phyloP scores from a whole-genome alignment of 2,329 filamentous ascomycete species.

The Pestalotiopsis sp. region DNA sequence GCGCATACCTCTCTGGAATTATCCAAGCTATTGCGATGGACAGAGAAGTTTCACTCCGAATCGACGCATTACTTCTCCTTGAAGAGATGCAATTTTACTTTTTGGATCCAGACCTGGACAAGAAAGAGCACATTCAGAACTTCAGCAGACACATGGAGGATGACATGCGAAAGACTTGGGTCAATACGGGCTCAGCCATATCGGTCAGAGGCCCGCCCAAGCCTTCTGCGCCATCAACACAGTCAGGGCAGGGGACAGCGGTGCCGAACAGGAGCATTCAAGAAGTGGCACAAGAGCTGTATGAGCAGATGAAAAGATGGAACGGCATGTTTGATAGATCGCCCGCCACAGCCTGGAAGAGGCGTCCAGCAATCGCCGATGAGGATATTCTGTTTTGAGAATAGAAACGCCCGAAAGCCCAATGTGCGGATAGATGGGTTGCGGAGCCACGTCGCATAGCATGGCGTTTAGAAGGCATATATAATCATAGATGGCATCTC shows the following conservation, averaged over 20 bases:
- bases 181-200: slow-evolving; percentile 31
- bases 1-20: slow-evolving; percentile 19
- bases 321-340: slow-evolving; percentile 14
- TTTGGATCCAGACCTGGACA: slow-evolving; percentile 12
- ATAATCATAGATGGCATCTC: not conserved
- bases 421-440: not conserved
- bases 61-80: slow-evolving; percentile 23
- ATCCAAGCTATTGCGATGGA: slow-evolving; percentile 10
- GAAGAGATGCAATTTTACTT: slow-evolving; percentile 15
- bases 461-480: not conserved
- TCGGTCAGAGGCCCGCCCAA: slow-evolving; percentile 39
- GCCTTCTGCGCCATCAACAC: slow-evolving; percentile 28
- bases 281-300: slow-evolving; percentile 18
- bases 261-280: slow-evolving; percentile 19
- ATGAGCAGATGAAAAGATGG: slow-evolving; percentile 23
- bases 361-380: not conserved
- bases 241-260: slow-evolving; percentile 36
- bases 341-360: not conserved
- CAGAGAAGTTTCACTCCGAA: not conserved
- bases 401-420: not conserved
- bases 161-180: slow-evolving; percentile 48
- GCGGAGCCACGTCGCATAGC: not conserved
- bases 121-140: slow-evolving; percentile 32
- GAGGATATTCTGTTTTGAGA: slow-evolving; percentile 2
- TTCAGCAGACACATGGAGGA: slow-evolving; percentile 44